Conservation (phyloP, 2,329 filamentous ascomycete genomes). For the Ascochyta fabae region DNA sequence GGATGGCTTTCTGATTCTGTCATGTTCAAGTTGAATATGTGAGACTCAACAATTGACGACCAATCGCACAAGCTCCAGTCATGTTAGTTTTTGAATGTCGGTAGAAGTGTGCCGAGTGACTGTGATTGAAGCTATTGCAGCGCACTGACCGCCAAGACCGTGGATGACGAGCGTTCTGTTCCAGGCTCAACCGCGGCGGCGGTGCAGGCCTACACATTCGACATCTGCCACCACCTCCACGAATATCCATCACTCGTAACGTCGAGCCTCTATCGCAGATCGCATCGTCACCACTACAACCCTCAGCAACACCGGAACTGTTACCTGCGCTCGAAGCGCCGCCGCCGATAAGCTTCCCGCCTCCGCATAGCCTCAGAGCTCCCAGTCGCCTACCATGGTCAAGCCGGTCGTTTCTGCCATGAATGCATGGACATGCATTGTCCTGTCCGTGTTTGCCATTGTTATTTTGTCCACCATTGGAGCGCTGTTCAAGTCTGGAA, state of each 20-base stretch:
- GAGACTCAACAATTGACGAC: no score
- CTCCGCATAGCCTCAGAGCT: slow-evolving; percentile 15
- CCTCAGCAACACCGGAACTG: background rate
- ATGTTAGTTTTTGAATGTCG: background rate
- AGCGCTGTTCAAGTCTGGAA: slow-evolving; percentile 74
- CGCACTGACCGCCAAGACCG: background rate
- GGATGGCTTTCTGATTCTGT: no score
- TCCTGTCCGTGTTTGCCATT: slow-evolving; percentile 70
- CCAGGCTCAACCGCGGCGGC: slow-evolving; percentile 9
- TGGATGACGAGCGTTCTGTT: slow-evolving; percentile 5
- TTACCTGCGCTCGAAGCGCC: slow-evolving; percentile 14
- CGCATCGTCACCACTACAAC: background rate
- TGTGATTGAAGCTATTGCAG: background rate
- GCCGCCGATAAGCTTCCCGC: slow-evolving; percentile 21
- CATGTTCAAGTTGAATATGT: no score
- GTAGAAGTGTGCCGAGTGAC: background rate
- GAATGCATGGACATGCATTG: slow-evolving; percentile 91
- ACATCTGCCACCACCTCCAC: slow-evolving; percentile 2
- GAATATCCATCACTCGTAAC: slow-evolving; percentile 7
- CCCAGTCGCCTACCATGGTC: slow-evolving; percentile 71
- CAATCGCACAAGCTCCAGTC: no score
- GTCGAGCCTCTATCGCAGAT: background rate
- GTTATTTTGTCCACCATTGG: slow-evolving; percentile 70
- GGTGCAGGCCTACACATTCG: slow-evolving; percentile 8
- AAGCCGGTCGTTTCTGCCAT: slow-evolving; percentile 92